Conservation (phyloP, 129 eudicot species). For the Pittosporum tobira region DNA sequence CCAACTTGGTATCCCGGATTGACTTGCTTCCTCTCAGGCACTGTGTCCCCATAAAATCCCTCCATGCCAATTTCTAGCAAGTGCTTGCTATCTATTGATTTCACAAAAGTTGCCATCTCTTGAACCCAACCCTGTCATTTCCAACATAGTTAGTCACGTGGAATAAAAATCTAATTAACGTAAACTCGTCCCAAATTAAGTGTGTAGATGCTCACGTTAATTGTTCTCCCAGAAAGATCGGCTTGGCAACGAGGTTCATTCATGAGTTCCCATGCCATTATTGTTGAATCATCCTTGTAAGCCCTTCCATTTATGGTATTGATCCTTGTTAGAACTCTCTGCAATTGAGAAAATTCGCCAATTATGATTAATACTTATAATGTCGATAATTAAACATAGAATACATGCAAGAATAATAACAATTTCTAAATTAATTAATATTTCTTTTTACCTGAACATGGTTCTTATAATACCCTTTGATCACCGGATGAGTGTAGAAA, state of each 20-base stretch:
- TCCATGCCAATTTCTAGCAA: constrained; percentile 67
- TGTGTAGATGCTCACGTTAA: constrained; percentile 28
- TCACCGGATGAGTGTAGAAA: constrained; percentile 42
- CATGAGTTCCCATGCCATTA: no score
- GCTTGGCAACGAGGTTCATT: constrained; percentile 67
- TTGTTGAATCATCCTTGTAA: constrained; percentile 48
- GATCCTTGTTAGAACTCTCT: constrained; percentile 53
- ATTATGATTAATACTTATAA: no score
- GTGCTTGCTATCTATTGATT: constrained; percentile 43
- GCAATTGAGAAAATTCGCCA: no score
- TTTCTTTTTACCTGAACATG: constrained; percentile 38
- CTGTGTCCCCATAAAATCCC: constrained; percentile 68
- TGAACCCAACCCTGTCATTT: constrained; percentile 52
- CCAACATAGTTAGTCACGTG: neutral
- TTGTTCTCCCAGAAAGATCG: constrained; percentile 50
- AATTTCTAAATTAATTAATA: no score
- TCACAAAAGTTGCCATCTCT: constrained; percentile 61
- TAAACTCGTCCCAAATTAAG: neutral
- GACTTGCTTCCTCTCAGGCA: constrained; percentile 43
- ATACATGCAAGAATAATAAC: no score
- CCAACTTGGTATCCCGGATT: constrained; percentile 69
- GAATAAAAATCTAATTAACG: neutral
- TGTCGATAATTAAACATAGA: no score
- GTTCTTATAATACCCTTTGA: constrained; percentile 47
- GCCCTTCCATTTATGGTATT: constrained; percentile 42